A percentile compares a stretch with the other conserved stretches of the same genome.
These are phyloP conservation scores for Beauveria australis DNA, from an alignment of 2,329 filamentous ascomycete genomes.

Conservation along the genomic window DNA sequence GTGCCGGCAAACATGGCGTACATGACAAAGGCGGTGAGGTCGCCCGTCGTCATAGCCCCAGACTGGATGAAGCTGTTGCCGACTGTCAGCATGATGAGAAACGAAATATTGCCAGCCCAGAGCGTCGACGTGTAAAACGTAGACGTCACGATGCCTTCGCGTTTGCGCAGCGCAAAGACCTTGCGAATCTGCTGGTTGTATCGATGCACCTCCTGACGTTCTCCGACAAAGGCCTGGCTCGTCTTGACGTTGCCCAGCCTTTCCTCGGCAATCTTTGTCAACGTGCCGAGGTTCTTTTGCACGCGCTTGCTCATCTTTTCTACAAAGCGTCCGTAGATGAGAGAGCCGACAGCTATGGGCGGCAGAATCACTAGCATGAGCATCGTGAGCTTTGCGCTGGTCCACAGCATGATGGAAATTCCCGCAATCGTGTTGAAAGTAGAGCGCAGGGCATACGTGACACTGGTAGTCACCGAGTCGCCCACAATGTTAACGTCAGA, in stretches of 20 bases:
- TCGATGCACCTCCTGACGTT: slow-evolving; percentile 78
- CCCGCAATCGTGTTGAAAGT: slow-evolving; percentile 85
- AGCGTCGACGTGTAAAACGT: slow-evolving; percentile 84
- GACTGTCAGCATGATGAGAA: slow-evolving; percentile 80
- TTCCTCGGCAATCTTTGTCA: slow-evolving; percentile 97
- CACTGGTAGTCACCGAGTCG: slow-evolving; percentile 95
- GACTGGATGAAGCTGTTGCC: slow-evolving; percentile 84
- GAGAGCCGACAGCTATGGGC: slow-evolving; percentile 79
- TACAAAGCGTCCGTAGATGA: slow-evolving; percentile 84
- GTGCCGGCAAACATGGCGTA: slow-evolving; percentile 83
- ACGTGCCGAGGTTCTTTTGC: slow-evolving; percentile 82
- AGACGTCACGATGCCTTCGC: slow-evolving; percentile 79
- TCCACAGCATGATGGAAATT: slow-evolving; percentile 89
- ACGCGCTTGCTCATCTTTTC: slow-evolving; percentile 85
- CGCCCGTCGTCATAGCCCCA: slow-evolving; percentile 80
- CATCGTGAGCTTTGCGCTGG: slow-evolving; percentile 82
- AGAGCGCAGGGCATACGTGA: slow-evolving; percentile 86
- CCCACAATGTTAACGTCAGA: slow-evolving; percentile 97
- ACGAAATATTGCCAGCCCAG: slow-evolving; percentile 93
- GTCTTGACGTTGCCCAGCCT: slow-evolving; percentile 95
- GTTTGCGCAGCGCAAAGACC: slow-evolving; percentile 82
- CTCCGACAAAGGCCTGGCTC: slow-evolving; percentile 90
- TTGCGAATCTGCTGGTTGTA: slow-evolving; percentile 90
- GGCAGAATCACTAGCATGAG: slow-evolving; percentile 82
- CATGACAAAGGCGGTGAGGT: slow-evolving; percentile 96